Conservation (phyloP, 768 basidiomycete species). For the Pulveroboletus ravenelii region DNA sequence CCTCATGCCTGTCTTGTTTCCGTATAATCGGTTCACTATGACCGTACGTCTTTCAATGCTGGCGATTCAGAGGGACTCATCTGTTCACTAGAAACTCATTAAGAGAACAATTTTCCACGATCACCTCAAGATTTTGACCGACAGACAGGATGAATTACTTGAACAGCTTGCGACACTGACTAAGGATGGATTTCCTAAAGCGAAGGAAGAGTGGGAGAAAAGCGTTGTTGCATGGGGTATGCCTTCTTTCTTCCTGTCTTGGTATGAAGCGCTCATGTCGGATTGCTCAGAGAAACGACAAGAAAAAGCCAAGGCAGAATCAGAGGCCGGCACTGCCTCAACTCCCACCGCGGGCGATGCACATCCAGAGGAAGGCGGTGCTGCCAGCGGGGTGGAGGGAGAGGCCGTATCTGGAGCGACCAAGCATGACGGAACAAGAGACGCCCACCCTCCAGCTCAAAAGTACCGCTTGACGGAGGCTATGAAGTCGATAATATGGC, state of each 20-base stretch:
- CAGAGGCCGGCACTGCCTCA: conserved; percentile 31
- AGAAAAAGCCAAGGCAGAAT: conserved; percentile 46
- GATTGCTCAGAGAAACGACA: conserved; percentile 43
- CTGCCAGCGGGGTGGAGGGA: conserved; percentile 24
- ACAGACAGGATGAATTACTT: conserved; percentile 66
- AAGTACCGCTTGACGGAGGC: conserved; percentile 74
- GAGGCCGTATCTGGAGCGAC: conserved; percentile 15
- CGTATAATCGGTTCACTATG: conserved; percentile 96
- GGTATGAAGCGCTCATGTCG: not conserved
- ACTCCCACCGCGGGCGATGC: conserved; percentile 23
- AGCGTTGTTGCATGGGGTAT: conserved; percentile 64
- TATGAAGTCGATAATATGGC: conserved; percentile 80
- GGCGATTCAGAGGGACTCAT: conserved; percentile 7
- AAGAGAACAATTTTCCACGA: conserved; percentile 81
- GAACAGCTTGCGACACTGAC: conserved; percentile 58
- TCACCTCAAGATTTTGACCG: conserved; percentile 60
- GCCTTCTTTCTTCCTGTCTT: conserved; percentile 13
- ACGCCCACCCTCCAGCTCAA: conserved; percentile 63
- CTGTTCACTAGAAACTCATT: conserved; percentile 70
- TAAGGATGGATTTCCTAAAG: conserved; percentile 59
- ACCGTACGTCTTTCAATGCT: conserved; percentile 44
- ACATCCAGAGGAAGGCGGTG: conserved; percentile 31
- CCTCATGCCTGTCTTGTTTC: conserved; percentile 80
- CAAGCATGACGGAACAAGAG: conserved; percentile 32
- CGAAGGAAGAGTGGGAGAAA: conserved; percentile 75